Base-by-base conservation (phyloP, 352 stramenopile genomes). In the Phytophthora chlamydospora region DNA sequence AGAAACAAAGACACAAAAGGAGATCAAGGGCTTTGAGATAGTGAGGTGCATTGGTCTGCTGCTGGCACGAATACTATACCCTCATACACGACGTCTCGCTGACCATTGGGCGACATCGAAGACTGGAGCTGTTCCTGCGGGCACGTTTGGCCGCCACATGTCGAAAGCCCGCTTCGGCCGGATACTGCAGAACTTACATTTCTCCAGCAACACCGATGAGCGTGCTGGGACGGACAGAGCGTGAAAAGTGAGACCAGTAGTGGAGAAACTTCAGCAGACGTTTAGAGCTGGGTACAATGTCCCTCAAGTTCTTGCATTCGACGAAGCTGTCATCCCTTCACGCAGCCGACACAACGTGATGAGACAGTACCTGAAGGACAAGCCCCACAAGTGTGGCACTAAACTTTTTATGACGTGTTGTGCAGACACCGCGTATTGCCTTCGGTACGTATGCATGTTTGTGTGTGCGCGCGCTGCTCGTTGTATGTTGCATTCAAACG, bases 101-200 rank as follows among this genome's bases (percentile, higher is more conserved):
- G 46, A 64, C 33, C 46, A 64, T 32, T 66, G 51, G 60, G 41
- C 58, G 2, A 59, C 39, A 6, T 21, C 41, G 6, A 33, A 24
- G 4, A 13, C 31, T 10, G 48, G 58, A 19, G 50, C 52, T 31
- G 46, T 63, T 12, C 42, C 52, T 44, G 13, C 36, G 12, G 51
- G 52, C 6, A 63, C 60, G 5, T 68, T 68, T 19, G 39, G 52
- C 11, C 51, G 52, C 14, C 51, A 55, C 46, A 63, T 68, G 60
- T 33, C 44, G 0, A 51, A 56, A 24, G 21, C n/a, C 2, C 38
- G 52, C 2, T 63, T 68, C 29, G 45, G 35, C 0, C 21, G 31
- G 11, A 53, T 57, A 6, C 46, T 61, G 35, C 47, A 60, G 42
- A 67, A 68, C 39, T 9, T 64, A 4, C 52, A 68, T 27, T 68